These are phyloP conservation scores for Turnera subulata DNA, from an alignment of 345 rosid species.

Conservation along the genomic window DNA sequence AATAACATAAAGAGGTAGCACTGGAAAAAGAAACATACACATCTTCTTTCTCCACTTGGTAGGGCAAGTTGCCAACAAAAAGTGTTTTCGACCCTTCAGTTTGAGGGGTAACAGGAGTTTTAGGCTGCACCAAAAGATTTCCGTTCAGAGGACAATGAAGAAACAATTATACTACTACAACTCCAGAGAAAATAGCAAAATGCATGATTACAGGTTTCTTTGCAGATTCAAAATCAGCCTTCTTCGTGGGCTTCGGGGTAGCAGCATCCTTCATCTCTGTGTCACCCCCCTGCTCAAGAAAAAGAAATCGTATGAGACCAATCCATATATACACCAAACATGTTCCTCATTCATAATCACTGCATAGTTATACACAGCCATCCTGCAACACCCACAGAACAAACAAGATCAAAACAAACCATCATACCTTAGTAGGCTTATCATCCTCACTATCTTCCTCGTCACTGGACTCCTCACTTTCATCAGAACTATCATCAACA, in stretches of 20 bases:
- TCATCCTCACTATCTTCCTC: conserved; percentile 56
- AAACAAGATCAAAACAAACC: too few species aligned
- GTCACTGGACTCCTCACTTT: conserved; percentile 33
- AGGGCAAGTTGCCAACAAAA: conserved; percentile 70
- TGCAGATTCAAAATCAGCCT: conserved; percentile 28
- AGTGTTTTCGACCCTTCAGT: conserved; percentile 54
- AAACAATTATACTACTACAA: background rate
- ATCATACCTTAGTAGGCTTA: conserved; percentile 21
- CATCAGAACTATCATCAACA: conserved; percentile 35
- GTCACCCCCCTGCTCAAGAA: conserved; percentile 30
- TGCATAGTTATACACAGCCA: too few species aligned
- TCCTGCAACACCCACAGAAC: too few species aligned
- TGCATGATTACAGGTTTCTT: conserved; percentile 35
- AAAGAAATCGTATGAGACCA: background rate
- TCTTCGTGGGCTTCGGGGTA: conserved; percentile 24
- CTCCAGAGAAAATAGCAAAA: background rate
- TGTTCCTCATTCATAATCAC: too few species aligned
- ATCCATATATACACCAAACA: too few species aligned
- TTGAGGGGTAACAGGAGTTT: conserved; percentile 56
- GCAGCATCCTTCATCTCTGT: conserved; percentile 57
- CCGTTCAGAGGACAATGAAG: background rate
- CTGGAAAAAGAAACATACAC: conserved; percentile 37
- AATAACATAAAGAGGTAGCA: too few species aligned
- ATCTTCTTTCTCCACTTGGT: conserved; percentile 45
- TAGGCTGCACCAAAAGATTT: conserved; percentile 45